phyloP scores from a whole-genome alignment of 768 basidiomycete genomes.

The Suillus decipiens region DNA sequence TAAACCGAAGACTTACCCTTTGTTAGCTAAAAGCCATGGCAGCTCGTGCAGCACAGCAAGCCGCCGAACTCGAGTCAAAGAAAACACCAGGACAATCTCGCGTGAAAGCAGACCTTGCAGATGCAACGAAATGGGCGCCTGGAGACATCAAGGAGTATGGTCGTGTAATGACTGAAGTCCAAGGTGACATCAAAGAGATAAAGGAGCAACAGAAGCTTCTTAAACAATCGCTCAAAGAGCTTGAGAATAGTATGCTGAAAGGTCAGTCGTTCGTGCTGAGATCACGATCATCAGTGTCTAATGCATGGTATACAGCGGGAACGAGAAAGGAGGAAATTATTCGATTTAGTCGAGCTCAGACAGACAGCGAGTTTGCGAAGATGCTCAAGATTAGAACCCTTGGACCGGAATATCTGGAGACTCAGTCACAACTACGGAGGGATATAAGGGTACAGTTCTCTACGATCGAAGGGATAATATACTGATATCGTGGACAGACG shows the following conservation, averaged over 20 bases:
- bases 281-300: background rate
- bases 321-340: slow-evolving; percentile 83
- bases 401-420: slow-evolving; percentile 88
- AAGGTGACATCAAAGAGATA: slow-evolving; percentile 53
- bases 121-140: slow-evolving; percentile 53
- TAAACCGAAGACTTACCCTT: background rate
- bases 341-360: slow-evolving; percentile 75
- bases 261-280: slow-evolving; percentile 39
- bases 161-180: slow-evolving; percentile 35
- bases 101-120: slow-evolving; percentile 46
- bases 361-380: slow-evolving; percentile 77
- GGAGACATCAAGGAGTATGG: slow-evolving; percentile 56
- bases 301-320: slow-evolving; percentile 49
- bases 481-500: slow-evolving; percentile 41
- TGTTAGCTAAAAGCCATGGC: slow-evolving; percentile 48
- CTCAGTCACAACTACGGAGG: slow-evolving; percentile 73
- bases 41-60: slow-evolving; percentile 37
- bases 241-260: slow-evolving; percentile 69
- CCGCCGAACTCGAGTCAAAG: slow-evolving; percentile 31
- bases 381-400: slow-evolving; percentile 73
- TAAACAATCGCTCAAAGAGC: slow-evolving; percentile 47
- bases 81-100: slow-evolving; percentile 41
- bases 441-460: slow-evolving; percentile 59
- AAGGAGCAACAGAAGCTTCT: slow-evolving; percentile 44
- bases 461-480: background rate